phyloP scores from a whole-genome alignment of 352 stramenopile species.

The Hyaloperonospora brassicae region DNA sequence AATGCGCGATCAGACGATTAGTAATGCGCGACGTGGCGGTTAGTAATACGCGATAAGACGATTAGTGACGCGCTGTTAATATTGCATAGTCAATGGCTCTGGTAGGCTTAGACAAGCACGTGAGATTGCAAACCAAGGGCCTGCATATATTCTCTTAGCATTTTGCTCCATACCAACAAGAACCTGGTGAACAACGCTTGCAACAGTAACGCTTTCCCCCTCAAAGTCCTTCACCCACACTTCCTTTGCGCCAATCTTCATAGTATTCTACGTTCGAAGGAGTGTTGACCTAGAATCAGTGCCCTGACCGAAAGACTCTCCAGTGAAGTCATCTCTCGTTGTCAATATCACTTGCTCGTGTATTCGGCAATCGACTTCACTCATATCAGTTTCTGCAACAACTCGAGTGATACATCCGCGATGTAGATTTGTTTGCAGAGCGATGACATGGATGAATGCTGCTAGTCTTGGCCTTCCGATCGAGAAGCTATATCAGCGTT shows the following conservation, averaged over 20 bases:
- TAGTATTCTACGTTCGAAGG: conserved; percentile 20
- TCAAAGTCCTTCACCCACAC: conserved; percentile 27
- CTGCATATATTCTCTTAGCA: too few relatives aligned
- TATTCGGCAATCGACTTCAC: conserved; percentile 26
- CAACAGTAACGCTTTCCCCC: conserved; percentile 27
- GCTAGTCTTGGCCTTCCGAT: conserved; percentile 7
- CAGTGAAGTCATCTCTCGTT: conserved; percentile 16
- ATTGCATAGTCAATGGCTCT: too few relatives aligned
- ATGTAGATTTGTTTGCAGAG: conserved; percentile 36
- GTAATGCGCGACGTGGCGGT: too few relatives aligned
- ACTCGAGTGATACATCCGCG: conserved; percentile 16
- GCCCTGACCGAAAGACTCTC: conserved; percentile 8
- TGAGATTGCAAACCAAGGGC: too few relatives aligned
- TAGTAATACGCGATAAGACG: too few relatives aligned
- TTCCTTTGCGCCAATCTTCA: conserved; percentile 28
- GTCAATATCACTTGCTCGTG: conserved; percentile 23
- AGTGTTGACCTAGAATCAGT: conserved; percentile 6
- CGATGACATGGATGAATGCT: conserved; percentile 22
- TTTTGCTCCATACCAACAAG: too few relatives aligned
- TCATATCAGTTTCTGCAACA: conserved; percentile 19
- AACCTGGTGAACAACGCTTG: not conserved
- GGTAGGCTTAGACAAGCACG: too few relatives aligned
- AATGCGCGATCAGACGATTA: too few relatives aligned
- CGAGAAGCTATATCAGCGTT: conserved; percentile 11
- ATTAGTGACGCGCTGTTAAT: too few relatives aligned